Conservation (phyloP, 2,329 filamentous ascomycete genomes). For the Diaporthe sp. region DNA sequence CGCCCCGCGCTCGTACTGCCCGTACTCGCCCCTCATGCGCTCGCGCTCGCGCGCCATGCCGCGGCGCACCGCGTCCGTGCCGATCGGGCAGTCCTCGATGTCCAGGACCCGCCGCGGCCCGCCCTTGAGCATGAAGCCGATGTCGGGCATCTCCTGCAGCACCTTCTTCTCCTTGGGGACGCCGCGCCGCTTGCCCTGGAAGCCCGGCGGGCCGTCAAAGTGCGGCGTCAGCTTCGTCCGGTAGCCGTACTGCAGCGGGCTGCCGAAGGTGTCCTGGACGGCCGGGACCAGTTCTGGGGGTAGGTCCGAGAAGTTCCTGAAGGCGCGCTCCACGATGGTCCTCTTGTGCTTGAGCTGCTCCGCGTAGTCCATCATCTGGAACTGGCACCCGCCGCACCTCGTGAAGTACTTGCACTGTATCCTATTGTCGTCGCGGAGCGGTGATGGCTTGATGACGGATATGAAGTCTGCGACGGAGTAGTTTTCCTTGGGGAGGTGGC, state of each 20-base stretch:
- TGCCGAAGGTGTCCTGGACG: constrained; percentile 88
- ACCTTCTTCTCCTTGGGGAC: constrained; percentile 61
- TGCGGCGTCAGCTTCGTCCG: constrained; percentile 97
- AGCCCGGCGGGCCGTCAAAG: constrained; percentile 82
- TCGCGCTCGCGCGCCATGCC: constrained; percentile 86
- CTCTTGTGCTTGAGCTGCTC: constrained; percentile 90
- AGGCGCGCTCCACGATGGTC: constrained; percentile 90
- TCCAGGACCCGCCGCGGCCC: constrained; percentile 85
- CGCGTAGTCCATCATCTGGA: constrained; percentile 94
- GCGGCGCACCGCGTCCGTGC: constrained; percentile 84
- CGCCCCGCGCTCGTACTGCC: constrained; percentile 83
- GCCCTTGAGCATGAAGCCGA: constrained; percentile 89
- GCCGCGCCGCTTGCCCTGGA: constrained; percentile 63
- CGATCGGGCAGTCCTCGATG: constrained; percentile 97
- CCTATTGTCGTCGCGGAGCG: constrained; percentile 81
- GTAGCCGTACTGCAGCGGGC: constrained; percentile 92
- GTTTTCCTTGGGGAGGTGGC: constrained; percentile 74
- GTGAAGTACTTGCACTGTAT: constrained; percentile 90
- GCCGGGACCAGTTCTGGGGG: constrained; percentile 80
- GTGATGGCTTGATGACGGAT: constrained; percentile 80
- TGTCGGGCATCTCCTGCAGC: constrained; percentile 78
- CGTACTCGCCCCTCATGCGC: constrained; percentile 78
- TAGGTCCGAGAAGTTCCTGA: constrained; percentile 89
- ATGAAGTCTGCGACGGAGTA: constrained; percentile 89
- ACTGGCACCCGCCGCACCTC: constrained; percentile 91